Percentiles rank a stretch among this genome's conserved stretches.
phyloP scores from a whole-genome alignment of 805 yeast genomes.

The Kodamaea lidongshanica region DNA sequence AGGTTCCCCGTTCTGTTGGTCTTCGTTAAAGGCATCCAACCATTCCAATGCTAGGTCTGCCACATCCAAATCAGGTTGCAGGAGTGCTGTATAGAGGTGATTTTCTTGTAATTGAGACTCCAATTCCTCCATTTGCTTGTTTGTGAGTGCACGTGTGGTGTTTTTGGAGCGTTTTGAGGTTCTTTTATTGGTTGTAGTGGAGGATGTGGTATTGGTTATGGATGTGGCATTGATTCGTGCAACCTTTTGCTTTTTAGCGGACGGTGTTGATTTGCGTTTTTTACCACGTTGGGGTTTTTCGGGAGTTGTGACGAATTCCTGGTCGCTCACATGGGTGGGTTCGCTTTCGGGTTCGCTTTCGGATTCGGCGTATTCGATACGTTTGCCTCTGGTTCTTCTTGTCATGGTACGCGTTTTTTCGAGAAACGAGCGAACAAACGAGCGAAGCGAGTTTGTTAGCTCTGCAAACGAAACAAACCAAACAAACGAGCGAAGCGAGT shows the following conservation, averaged over 20 bases:
- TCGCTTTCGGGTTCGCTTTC: constrained; percentile 12
- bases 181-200: background rate
- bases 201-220: constrained; percentile 1
- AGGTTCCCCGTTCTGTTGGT: constrained; percentile 15
- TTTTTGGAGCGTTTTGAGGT: constrained; percentile 1
- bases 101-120: constrained; percentile 26
- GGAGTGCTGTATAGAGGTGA: constrained; percentile 24
- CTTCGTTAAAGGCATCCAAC: constrained; percentile 27
- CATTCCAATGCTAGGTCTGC: constrained; percentile 35
- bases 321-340: background rate
- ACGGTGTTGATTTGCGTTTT: no score
- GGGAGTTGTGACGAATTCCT: no score
- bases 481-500: no score
- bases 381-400: constrained; percentile 3
- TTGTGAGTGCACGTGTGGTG: constrained; percentile 1
- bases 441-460: no score
- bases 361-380: constrained; percentile 8
- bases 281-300: no score
- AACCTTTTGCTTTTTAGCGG: constrained; percentile 7
- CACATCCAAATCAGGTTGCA: constrained; percentile 25
- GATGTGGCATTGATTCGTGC: constrained; percentile 1
- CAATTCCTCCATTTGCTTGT: constrained; percentile 9
- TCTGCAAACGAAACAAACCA: no score
- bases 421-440: no score
- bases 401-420: background rate